Base-by-base conservation (phyloP, 2,329 filamentous ascomycete genomes). In the Ophiocordyceps robertsii region DNA sequence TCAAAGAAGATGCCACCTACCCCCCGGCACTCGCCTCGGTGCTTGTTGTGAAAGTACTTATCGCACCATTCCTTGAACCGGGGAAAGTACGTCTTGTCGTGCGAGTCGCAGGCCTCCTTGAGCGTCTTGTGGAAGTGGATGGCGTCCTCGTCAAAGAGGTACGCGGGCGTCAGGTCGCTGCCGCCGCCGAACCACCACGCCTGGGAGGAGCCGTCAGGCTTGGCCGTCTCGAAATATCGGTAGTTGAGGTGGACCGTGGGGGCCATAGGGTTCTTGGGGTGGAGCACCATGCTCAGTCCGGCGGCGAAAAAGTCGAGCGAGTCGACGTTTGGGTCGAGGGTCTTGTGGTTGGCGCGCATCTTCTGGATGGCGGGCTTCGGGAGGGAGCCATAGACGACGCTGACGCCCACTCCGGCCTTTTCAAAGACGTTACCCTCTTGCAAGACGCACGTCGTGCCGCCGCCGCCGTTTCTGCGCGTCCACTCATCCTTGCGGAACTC, bases 181-280 rank as follows among this genome's bases (percentile, higher is more conserved):
- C 92, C 92, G 40, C 92, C 92, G 49, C 92, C 92, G 56, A 95
- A 98, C 92, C 92, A 98, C 90, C 92, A 98, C 8, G 88, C 83
- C 49, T 90, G 87, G 41, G 72, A 81, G 50, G 72, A 83, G 37
- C 84, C 87, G 53, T 90, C 82, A 9, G 83, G 76, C 54, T 90
- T 84, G 46, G 85, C 84, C 1, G 92, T 98, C 69, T 98, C 92
- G 58, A 98, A 98, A 66, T 98, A 98, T 44, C 92, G 80, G 70
- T 96, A 96, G 70, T 98, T 98, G 53, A 98, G 73, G 62, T 98
- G 92, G 16, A 98, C 92, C 0, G 92, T 98, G 0, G 92, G 92
- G 8, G 90, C 90, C 82, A 95, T 94, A 39, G 92, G 92, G 64
- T 98, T 98, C 54, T 78, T 74, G 2, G 92, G 92, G 62, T 98